Percentiles rank a stretch among this genome's conserved stretches.
Evolutionary conservation across 2,329 filamentous ascomycete species (phyloP).

Genomic region (Westerdykella ornata): DNA sequence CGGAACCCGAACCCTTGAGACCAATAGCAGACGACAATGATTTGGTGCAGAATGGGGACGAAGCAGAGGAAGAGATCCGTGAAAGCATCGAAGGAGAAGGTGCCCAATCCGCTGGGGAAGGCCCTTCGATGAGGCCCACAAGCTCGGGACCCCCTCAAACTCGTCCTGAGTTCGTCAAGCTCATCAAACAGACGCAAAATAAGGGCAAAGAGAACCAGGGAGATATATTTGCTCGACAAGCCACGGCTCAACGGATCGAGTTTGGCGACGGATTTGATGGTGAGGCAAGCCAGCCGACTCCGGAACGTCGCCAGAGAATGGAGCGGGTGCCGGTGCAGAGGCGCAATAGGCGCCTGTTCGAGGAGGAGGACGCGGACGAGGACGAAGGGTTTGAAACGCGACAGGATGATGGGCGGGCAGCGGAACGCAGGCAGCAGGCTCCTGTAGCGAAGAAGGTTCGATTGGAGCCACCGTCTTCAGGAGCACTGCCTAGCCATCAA

Average conservation of each 20-base stretch:
- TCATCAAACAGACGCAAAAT: constrained; percentile 14
- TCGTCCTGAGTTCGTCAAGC: constrained; percentile 16
- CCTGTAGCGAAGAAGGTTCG: constrained; percentile 25
- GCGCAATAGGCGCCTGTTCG: constrained; percentile 19
- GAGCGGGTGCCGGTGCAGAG: constrained; percentile 22
- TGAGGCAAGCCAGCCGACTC: constrained; percentile 22
- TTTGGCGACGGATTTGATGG: constrained; percentile 33
- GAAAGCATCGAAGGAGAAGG: constrained; percentile 5
- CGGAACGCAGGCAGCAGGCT: constrained; percentile 33
- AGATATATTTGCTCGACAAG: constrained; percentile 39
- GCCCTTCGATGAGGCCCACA: neutral
- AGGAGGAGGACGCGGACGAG: constrained; percentile 28
- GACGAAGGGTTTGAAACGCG: constrained; percentile 44
- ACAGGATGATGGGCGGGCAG: constrained; percentile 28
- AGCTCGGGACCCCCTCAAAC: constrained; percentile 16
- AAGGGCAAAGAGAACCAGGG: constrained; percentile 31
- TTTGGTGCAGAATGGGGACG: constrained; percentile 1
- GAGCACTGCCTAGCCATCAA: constrained; percentile 26
- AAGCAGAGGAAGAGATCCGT: constrained; percentile 1
- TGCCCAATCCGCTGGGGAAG: constrained; percentile 2
- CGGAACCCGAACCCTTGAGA: too few species aligned
- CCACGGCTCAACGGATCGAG: constrained; percentile 32
- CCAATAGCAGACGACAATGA: too few species aligned
- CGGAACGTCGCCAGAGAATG: constrained; percentile 21
- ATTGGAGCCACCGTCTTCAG: constrained; percentile 17